Percentiles rank a stretch among this genome's conserved stretches.
Evolutionary conservation across 768 basidiomycete species (phyloP).

Genomic region (Calocera cornea): DNA sequence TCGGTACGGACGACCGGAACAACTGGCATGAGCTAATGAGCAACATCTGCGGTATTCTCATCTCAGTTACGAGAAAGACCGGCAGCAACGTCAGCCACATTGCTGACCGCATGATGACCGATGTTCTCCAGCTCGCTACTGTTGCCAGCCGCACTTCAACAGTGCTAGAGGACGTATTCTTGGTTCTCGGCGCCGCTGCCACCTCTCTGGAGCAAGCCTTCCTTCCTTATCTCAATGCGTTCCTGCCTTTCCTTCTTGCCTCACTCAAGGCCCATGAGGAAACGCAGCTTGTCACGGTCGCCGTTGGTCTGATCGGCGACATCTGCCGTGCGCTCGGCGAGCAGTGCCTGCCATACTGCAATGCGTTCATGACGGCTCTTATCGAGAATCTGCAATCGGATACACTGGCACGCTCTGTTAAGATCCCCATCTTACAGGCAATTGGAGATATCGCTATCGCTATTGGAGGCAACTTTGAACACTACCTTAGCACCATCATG

Average conservation of each 20-base stretch:
- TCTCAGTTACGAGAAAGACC: slow-evolving; percentile 79
- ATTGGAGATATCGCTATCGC: slow-evolving; percentile 96
- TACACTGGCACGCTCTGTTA: slow-evolving; percentile 82
- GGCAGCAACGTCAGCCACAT: slow-evolving; percentile 70
- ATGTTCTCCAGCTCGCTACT: slow-evolving; percentile 70
- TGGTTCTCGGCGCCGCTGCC: slow-evolving; percentile 79
- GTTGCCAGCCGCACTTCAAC: slow-evolving; percentile 87
- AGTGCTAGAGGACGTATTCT: slow-evolving; percentile 89
- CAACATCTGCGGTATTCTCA: slow-evolving; percentile 82
- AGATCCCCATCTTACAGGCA: slow-evolving; percentile 88
- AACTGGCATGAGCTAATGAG: slow-evolving; percentile 98
- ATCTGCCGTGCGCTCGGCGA: slow-evolving; percentile 89
- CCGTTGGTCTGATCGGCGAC: slow-evolving; percentile 90
- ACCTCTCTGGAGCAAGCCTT: slow-evolving; percentile 69
- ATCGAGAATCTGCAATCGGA: slow-evolving; percentile 85
- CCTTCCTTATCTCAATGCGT: slow-evolving; percentile 68
- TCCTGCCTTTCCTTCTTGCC: slow-evolving; percentile 73
- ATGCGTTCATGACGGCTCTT: slow-evolving; percentile 81
- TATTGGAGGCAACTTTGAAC: slow-evolving; percentile 72
- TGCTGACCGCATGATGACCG: slow-evolving; percentile 90
- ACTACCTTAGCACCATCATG: slow-evolving; percentile 84
- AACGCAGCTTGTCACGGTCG: slow-evolving; percentile 87
- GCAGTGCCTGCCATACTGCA: slow-evolving; percentile 66
- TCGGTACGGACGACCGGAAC: slow-evolving; percentile 90
- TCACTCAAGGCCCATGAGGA: slow-evolving; percentile 90